A percentile compares a stretch with the other conserved stretches of the same genome.
Evolutionary conservation across 495 filamentous ascomycete species (phyloP).

Genomic region (Lophium mytilinum): DNA sequence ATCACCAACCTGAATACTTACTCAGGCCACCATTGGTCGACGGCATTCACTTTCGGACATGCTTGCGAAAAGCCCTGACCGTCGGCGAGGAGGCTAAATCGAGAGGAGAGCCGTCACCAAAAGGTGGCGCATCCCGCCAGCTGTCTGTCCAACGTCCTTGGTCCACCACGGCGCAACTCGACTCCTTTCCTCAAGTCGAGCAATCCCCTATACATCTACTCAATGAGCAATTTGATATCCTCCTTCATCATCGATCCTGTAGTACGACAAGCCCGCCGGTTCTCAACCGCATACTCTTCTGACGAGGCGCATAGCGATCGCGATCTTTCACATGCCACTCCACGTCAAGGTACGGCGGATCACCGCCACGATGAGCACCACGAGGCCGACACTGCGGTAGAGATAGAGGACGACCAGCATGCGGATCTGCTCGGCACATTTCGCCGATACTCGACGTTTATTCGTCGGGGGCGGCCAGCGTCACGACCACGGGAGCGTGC

Average conservation of each 20-base stretch:
- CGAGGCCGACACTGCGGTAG: not conserved
- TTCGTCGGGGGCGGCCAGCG: slow-evolving; percentile 4
- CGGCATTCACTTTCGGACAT: no score
- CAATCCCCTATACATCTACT: not conserved
- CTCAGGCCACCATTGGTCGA: no score
- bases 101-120: not conserved
- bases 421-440: not conserved
- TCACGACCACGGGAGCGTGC: not conserved
- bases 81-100: no score
- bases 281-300: slow-evolving; percentile 42
- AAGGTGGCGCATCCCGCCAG: not conserved
- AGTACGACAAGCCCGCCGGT: slow-evolving; percentile 64
- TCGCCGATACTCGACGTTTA: not conserved
- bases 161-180: not conserved
- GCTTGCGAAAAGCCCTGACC: no score
- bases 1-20: no score
- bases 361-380: not conserved
- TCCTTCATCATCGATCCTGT: slow-evolving; percentile 73
- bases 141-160: not conserved
- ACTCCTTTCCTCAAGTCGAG: not conserved
- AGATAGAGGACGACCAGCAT: not conserved
- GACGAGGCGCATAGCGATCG: slow-evolving; percentile 15
- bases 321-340: slow-evolving; percentile 21
- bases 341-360: not conserved
- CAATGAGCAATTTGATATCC: slow-evolving; percentile 66